phyloP scores from a whole-genome alignment of 208 protist species.

The Blastocrithidia nonstop region DNA sequence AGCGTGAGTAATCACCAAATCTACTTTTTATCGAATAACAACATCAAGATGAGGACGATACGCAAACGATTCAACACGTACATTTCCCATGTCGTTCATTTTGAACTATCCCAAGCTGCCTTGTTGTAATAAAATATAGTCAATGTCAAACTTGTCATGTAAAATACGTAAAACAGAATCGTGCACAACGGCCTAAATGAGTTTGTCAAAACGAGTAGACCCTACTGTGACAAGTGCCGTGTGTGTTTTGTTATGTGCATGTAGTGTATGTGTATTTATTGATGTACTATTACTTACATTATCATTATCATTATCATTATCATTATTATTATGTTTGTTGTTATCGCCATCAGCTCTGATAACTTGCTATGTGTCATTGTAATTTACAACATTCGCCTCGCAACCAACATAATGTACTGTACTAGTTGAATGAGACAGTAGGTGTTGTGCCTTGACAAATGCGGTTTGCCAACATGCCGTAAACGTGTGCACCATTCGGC shows the following conservation, averaged over 20 bases:
- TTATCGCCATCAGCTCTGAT: no score
- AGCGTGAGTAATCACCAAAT: constrained; percentile 76
- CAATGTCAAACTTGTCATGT: constrained; percentile 20
- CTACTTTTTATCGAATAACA: constrained; percentile 24
- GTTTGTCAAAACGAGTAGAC: constrained; percentile 60
- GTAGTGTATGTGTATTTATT: no score
- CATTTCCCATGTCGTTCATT: background rate
- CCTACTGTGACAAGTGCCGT: constrained; percentile 82
- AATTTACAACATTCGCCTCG: no score
- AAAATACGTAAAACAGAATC: constrained; percentile 20
- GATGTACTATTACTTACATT: no score
- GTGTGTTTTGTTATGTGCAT: no score
- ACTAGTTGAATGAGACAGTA: no score
- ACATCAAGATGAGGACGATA: constrained; percentile 41
- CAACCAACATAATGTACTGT: no score
- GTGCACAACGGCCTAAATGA: constrained; percentile 34
- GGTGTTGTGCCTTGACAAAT: no score
- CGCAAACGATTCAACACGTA: constrained; percentile 53
- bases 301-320: no score
- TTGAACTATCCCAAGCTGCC: constrained; percentile 15
- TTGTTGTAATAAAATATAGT: constrained; percentile 55
- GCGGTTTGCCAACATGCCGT: constrained; percentile 67
- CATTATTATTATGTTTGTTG: no score
- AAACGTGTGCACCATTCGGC: constrained; percentile 57
- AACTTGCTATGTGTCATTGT: no score